Evolutionary conservation across 441 rosid genomes (phyloP), one percentile per base, ranked within the genome.

Genomic region (Cnidoscolus chayamansa): DNA sequence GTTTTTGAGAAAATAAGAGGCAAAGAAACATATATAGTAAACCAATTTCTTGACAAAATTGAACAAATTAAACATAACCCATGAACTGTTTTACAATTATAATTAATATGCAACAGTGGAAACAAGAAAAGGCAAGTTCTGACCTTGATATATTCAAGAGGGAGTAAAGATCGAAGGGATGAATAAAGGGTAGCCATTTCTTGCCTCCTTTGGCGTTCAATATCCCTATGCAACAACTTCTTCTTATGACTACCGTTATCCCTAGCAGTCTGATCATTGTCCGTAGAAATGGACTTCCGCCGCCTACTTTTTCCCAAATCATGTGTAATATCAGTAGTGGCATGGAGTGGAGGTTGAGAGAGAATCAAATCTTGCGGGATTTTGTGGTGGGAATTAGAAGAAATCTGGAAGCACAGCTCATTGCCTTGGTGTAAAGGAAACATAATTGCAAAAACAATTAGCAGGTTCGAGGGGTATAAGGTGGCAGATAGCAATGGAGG

Each of bases 121-220:
- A 40, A 40, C 45, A 40, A 6, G 76, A 73, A 68, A 61, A 63
- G 16, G 40, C 9, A 20, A 49, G 7, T 53, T 67, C 65, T 43
- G 1, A 87, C 97, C 98, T 87, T 80, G 68, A 91, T 79, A 65
- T 77, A 84, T 56, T 87, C 86, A 65, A 84, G 84, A 76, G 98
- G 97, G 40, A 93, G 93, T 43, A 88, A 82, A 64, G 89, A 83
- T 78, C 93, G 86, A 68, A 93, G 94, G 20, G 90, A 81, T 3
- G 83, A 58, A 66, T 80, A 79, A 74, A 90, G 96, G 65, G 87
- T 43, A 47, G 91, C 65, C 96, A 90, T 91, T 73, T 87, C 94
- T 84, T 84, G 89, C 76, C 98, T 84, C 58, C 97, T 82, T 72
- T 79, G 89, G 56, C 88, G 79, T 73, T 93, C 97, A 30, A 83